A percentile compares a stretch with the other conserved stretches of the same genome.
Evolutionary conservation across 1,284 basidiomycete species (phyloP).

Genomic region (Tremellales sp.): DNA sequence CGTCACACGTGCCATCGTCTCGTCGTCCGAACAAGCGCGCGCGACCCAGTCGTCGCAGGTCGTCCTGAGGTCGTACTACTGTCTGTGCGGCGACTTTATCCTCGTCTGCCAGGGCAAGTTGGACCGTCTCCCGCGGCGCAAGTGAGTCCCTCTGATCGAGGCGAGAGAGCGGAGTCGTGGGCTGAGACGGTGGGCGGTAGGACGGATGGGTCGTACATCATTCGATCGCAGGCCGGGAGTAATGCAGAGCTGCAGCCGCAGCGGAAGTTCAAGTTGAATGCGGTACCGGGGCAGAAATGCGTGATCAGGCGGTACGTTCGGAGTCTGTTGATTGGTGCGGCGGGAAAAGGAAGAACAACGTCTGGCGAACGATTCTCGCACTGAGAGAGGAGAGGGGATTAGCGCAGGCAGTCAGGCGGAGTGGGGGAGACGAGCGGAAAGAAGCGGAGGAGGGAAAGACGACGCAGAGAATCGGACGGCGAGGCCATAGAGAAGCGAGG

Average conservation of each 20-base stretch:
- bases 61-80: constrained; percentile 48
- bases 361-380: no score
- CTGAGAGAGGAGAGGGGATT: no score
- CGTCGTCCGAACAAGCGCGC: constrained; percentile 44
- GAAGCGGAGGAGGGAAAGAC: no score
- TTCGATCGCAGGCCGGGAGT: constrained; percentile 32
- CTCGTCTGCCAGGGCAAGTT: constrained; percentile 47
- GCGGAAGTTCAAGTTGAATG: constrained; percentile 50
- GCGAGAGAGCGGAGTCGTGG: not conserved
- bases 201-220: constrained; percentile 43
- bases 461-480: no score
- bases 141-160: constrained; percentile 23
- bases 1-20: constrained; percentile 41
- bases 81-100: constrained; percentile 50
- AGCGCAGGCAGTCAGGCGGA: no score
- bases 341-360: not conserved
- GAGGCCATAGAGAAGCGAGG: no score
- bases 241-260: constrained; percentile 21
- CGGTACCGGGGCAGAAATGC: constrained; percentile 36
- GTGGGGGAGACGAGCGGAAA: no score
- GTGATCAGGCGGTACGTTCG: constrained; percentile 36
- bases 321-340: not conserved
- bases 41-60: constrained; percentile 40
- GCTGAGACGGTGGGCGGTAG: constrained; percentile 18
- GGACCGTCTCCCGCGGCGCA: constrained; percentile 41